These are phyloP conservation scores for Kuraishia ogatae DNA, from an alignment of 805 yeast genomes.

Conservation along the genomic window DNA sequence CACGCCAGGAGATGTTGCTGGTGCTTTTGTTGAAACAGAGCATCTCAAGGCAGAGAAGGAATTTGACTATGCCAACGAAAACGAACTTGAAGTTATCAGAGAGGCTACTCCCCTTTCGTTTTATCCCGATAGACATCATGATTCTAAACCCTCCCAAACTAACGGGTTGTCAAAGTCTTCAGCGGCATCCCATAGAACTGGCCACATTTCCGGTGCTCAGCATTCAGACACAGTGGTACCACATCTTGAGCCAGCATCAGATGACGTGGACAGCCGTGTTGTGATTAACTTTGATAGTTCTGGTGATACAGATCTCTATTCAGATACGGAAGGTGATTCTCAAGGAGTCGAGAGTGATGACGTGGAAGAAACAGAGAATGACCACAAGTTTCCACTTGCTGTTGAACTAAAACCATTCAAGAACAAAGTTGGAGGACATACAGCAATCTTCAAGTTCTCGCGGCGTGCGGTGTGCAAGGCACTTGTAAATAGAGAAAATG, in stretches of 20 bases:
- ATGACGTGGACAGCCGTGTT: background rate
- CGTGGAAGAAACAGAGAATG: constrained; percentile 15
- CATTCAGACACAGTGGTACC: background rate
- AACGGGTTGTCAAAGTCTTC: background rate
- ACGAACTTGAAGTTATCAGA: background rate
- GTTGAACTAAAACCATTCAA: constrained; percentile 88
- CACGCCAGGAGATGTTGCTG: constrained; percentile 27
- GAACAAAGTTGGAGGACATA: constrained; percentile 96
- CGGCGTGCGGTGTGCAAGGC: constrained; percentile 92
- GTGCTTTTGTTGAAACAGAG: constrained; percentile 17
- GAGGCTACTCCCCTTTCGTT: background rate
- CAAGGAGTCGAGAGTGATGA: constrained; percentile 16
- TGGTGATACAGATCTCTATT: background rate
- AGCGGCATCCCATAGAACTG: background rate
- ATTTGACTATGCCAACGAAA: constrained; percentile 25
- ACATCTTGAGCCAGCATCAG: background rate
- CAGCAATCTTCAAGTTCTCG: constrained; percentile 89
- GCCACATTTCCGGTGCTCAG: background rate
- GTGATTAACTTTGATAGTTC: background rate
- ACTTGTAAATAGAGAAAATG: constrained; percentile 79
- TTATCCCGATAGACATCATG: background rate
- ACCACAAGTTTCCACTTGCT: constrained; percentile 53
- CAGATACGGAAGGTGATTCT: constrained; percentile 10
- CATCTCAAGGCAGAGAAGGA: constrained; percentile 43
- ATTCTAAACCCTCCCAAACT: background rate